These are phyloP conservation scores for Penicillium vulpinum DNA, from an alignment of 2,329 filamentous ascomycete species.

Conservation along the genomic window DNA sequence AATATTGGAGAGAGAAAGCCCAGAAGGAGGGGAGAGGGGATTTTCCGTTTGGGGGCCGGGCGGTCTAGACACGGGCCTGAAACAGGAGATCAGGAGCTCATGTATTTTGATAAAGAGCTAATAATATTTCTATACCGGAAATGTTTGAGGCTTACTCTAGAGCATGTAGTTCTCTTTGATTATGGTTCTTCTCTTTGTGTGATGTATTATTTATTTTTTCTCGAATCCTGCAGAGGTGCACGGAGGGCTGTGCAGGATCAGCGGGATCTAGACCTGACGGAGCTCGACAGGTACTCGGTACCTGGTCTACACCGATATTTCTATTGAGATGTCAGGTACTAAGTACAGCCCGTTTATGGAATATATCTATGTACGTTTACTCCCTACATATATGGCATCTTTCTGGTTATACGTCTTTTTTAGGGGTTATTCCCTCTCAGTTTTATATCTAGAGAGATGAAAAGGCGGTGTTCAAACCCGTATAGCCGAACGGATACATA, in stretches of 20 bases:
- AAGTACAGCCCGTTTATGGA: too few relatives aligned
- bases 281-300: background rate
- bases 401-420: too few relatives aligned
- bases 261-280: slow-evolving; percentile 28
- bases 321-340: background rate
- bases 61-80: slow-evolving; percentile 35
- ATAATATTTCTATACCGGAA: background rate
- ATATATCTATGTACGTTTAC: background rate
- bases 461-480: too few relatives aligned
- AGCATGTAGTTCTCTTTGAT: background rate
- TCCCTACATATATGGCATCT: too few relatives aligned
- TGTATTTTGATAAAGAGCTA: background rate
- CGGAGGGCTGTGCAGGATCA: slow-evolving; percentile 18
- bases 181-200: background rate
- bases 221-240: slow-evolving; percentile 5
- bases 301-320: background rate
- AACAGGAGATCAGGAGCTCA: slow-evolving; percentile 14
- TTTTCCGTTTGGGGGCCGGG: slow-evolving; percentile 30
- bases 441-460: too few relatives aligned
- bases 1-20: slow-evolving; percentile 5
- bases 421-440: too few relatives aligned
- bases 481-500: too few relatives aligned
- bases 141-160: background rate
- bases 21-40: slow-evolving; percentile 25
- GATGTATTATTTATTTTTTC: background rate